These are phyloP conservation scores for Thamnidium elegans DNA, from an alignment of 192 early-diverging fungal species.

Conservation along the genomic window DNA sequence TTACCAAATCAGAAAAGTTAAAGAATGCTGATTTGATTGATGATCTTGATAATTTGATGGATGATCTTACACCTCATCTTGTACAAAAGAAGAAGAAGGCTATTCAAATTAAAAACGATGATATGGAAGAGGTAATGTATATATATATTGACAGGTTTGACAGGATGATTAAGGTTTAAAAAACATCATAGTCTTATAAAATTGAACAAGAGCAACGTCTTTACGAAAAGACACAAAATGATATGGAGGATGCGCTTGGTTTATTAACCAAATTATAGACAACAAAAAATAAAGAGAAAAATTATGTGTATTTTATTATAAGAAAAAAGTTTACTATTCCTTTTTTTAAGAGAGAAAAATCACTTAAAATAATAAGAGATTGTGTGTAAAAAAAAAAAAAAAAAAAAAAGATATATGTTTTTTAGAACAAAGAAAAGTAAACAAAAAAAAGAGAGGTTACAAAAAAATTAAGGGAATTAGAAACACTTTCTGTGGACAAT, in stretches of 20 bases:
- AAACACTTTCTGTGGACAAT: constrained; percentile 37
- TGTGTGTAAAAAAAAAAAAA: not conserved
- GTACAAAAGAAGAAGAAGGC: constrained; percentile 14
- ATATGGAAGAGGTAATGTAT: constrained; percentile 7
- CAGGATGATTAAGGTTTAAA: not conserved
- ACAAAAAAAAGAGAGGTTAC: no score
- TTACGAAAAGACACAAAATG: constrained; percentile 31
- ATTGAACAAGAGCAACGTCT: constrained; percentile 22
- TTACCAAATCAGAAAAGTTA: constrained; percentile 16
- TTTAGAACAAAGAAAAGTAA: constrained; percentile 4
- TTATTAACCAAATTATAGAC: constrained; percentile 24
- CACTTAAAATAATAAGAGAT: constrained; percentile 1
- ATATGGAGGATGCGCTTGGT: constrained; percentile 32
- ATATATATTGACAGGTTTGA: not conserved
- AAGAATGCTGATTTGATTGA: constrained; percentile 26
- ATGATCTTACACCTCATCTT: constrained; percentile 18
- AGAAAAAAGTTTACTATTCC: not conserved
- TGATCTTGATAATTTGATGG: constrained; percentile 25
- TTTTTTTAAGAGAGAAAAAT: not conserved
- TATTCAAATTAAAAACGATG: not conserved
- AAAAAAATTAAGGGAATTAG: constrained; percentile 12
- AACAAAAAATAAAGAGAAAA: not conserved
- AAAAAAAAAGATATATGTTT: constrained; percentile 4
- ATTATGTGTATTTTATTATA: not conserved
- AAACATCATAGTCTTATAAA: not conserved